Evolutionary conservation across 192 early-diverging fungal species (phyloP).

Genomic region (Chytriomyces sp.): DNA sequence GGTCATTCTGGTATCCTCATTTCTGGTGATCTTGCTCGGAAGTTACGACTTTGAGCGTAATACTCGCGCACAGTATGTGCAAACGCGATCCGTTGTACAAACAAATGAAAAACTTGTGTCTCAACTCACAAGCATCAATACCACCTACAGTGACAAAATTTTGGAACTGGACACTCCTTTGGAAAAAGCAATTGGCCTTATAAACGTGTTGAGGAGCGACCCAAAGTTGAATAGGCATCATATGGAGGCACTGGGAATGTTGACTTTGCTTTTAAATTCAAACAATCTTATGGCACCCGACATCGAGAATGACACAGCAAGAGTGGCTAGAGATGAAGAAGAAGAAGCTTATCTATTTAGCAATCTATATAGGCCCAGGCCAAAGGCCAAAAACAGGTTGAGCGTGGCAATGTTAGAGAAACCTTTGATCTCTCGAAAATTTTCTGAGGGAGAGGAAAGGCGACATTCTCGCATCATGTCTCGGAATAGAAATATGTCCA

Average conservation of each 20-base stretch:
- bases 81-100: constrained; percentile 11
- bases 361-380: constrained; percentile 6
- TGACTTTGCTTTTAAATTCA: constrained; percentile 39
- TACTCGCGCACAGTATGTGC: constrained; percentile 3
- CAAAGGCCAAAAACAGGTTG: not conserved
- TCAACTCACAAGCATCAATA: constrained; percentile 46
- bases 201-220: constrained; percentile 50
- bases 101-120: constrained; percentile 47
- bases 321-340: constrained; percentile 45
- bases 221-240: constrained; percentile 37
- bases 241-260: constrained; percentile 37
- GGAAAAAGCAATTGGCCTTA: constrained; percentile 45
- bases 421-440: not conserved
- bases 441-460: not conserved
- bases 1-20: not conserved
- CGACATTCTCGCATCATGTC: not conserved
- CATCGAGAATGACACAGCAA: constrained; percentile 35
- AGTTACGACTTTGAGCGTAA: constrained; percentile 10
- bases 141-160: constrained; percentile 39
- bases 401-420: not conserved
- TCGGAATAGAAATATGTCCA: not conserved
- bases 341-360: constrained; percentile 50
- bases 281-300: constrained; percentile 53
- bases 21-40: constrained; percentile 1
- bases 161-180: constrained; percentile 51